Conservation (phyloP, 495 filamentous ascomycete species). For the Trichoderma orchidacearum region DNA sequence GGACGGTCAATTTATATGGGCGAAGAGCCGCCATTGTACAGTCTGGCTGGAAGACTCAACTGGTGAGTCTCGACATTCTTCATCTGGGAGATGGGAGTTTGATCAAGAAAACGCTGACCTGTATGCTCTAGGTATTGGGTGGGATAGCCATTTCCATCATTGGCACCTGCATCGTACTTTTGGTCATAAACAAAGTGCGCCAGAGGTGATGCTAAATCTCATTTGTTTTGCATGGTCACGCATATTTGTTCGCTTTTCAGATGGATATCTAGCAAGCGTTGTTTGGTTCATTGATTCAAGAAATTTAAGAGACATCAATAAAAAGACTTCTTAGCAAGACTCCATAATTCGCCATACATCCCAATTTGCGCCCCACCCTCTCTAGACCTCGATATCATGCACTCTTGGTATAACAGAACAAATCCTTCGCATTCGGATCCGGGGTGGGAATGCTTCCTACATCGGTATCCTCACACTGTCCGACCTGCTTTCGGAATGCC, state of each 20-base stretch:
- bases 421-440: constrained; percentile 13
- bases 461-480: constrained; percentile 18
- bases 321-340: not conserved
- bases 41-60: constrained; percentile 84
- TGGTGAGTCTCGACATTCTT: constrained; percentile 30
- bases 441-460: not conserved
- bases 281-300: not conserved
- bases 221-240: not conserved
- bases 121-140: constrained; percentile 44
- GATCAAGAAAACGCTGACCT: not conserved
- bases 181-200: not conserved
- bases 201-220: not conserved
- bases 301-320: not conserved
- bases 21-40: constrained; percentile 73
- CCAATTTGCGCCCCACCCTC: not conserved
- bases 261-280: no score
- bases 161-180: constrained; percentile 29
- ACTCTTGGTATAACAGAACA: constrained; percentile 13
- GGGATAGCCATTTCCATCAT: constrained; percentile 69
- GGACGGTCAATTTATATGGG: constrained; percentile 75
- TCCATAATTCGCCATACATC: not conserved
- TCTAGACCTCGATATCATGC: not conserved
- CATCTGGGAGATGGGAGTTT: not conserved
- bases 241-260: not conserved
- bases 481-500: constrained; percentile 24